A percentile compares a stretch with the other conserved stretches of the same genome.
Evolutionary conservation across 78 protist species (phyloP).

Genomic region (Dictyostelium firmibasis): DNA sequence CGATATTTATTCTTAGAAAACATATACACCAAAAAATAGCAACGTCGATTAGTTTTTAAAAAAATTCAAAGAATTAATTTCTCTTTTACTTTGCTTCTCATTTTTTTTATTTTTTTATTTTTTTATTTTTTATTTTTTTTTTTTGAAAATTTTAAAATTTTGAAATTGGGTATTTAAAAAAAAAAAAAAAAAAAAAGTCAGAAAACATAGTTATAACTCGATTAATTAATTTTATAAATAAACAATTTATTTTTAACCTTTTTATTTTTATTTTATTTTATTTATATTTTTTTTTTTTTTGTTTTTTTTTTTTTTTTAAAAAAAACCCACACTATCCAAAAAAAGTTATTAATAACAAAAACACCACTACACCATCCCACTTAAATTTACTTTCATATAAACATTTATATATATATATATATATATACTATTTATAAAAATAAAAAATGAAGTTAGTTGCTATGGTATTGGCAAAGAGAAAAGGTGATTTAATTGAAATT

Average conservation of each 20-base stretch:
- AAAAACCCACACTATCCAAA: background rate
- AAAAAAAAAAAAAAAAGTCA: no score
- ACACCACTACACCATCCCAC: background rate
- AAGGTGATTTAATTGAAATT: conserved; percentile 24
- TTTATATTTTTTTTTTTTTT: background rate
- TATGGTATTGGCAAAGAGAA: conserved; percentile 45
- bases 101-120: no score
- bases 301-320: background rate
- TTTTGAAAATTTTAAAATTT: no score
- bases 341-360: background rate
- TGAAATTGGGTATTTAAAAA: no score
- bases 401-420: background rate
- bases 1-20: background rate
- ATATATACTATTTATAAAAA: background rate
- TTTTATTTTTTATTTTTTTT: no score
- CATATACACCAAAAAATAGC: conserved; percentile 2
- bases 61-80: background rate
- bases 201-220: background rate
- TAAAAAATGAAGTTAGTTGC: conserved; percentile 47
- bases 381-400: background rate
- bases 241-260: no score
- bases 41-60: background rate
- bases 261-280: background rate
- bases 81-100: no score
- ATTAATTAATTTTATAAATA: background rate